Conservation (phyloP, 495 filamentous ascomycete genomes). For the Xylaria bambusicola region DNA sequence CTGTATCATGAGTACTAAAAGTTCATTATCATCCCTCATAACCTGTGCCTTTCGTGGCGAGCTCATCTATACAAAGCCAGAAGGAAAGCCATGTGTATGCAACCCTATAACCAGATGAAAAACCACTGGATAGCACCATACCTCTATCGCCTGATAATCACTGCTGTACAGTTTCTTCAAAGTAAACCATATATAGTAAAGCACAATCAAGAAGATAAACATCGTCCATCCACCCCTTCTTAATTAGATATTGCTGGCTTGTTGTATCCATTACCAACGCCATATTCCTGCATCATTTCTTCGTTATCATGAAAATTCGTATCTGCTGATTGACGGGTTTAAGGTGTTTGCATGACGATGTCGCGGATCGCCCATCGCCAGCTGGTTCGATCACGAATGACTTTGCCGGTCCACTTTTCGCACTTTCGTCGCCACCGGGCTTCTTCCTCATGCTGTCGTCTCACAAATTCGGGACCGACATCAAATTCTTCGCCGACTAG, state of each 20-base stretch:
- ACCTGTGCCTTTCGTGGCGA: neutral
- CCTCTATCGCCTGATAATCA: too few relatives aligned
- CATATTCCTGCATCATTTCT: slow-evolving; percentile 21
- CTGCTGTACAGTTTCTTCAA: too few relatives aligned
- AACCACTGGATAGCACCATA: neutral
- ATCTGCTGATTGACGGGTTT: neutral
- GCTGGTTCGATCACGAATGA: slow-evolving; percentile 40
- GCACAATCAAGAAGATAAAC: slow-evolving; percentile 16
- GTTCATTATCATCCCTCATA: slow-evolving; percentile 13
- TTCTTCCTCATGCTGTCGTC: slow-evolving; percentile 86
- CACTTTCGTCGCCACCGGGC: slow-evolving; percentile 84
- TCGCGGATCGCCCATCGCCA: slow-evolving; percentile 54
- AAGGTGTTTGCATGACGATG: slow-evolving; percentile 38
- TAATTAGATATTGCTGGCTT: slow-evolving; percentile 28
- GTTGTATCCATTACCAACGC: slow-evolving; percentile 17
- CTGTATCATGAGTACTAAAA: slow-evolving; percentile 3
- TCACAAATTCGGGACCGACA: slow-evolving; percentile 91
- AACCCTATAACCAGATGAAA: neutral
- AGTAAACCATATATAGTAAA: slow-evolving; percentile 14
- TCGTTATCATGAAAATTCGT: slow-evolving; percentile 18
- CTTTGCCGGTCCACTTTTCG: slow-evolving; percentile 66
- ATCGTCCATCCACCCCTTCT: slow-evolving; percentile 1
- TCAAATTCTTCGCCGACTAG: slow-evolving; percentile 95
- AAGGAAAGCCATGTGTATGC: slow-evolving; percentile 13
- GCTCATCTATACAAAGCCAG: slow-evolving; percentile 17